Percentiles rank a stretch among this genome's conserved stretches.
Evolutionary conservation across 2,329 filamentous ascomycete species (phyloP).

Genomic region (Coniella vitis): DNA sequence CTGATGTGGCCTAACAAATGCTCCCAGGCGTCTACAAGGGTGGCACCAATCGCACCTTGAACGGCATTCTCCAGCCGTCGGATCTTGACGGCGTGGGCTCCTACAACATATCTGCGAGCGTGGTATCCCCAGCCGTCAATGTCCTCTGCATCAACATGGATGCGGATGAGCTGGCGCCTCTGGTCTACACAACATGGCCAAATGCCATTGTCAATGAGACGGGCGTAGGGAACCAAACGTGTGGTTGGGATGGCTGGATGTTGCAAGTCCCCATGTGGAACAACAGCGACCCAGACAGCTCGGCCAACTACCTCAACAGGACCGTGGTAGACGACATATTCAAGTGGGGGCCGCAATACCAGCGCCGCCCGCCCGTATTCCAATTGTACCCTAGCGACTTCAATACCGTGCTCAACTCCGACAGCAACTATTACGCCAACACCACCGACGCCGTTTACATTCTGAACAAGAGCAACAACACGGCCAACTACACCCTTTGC

Average conservation of each 20-base stretch:
- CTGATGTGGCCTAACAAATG: not conserved
- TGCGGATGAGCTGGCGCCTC: constrained; percentile 49
- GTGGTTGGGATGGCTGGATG: constrained; percentile 30
- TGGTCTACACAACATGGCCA: constrained; percentile 60
- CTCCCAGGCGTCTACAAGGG: constrained; percentile 54
- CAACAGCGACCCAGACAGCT: constrained; percentile 1
- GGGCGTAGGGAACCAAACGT: constrained; percentile 21
- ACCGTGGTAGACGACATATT: constrained; percentile 66
- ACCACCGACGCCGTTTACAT: constrained; percentile 55
- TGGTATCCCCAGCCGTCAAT: constrained; percentile 64
- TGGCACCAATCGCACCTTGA: constrained; percentile 48
- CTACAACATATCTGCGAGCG: constrained; percentile 60
- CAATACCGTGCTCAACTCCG: constrained; percentile 60
- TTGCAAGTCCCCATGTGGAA: constrained; percentile 29
- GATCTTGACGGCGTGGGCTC: constrained; percentile 59
- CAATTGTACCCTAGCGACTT: constrained; percentile 48
- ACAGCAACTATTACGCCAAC: constrained; percentile 20
- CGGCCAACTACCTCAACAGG: constrained; percentile 40
- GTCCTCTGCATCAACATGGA: constrained; percentile 66
- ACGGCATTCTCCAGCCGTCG: constrained; percentile 63
- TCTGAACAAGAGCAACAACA: constrained; percentile 42
- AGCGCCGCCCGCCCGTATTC: constrained; percentile 47
- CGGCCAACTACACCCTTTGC: constrained; percentile 58
- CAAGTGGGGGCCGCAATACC: constrained; percentile 50
- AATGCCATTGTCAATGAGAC: constrained; percentile 29